These are phyloP conservation scores for Wickerhamomyces mucosus DNA, from an alignment of 805 yeast genomes.

Conservation along the genomic window DNA sequence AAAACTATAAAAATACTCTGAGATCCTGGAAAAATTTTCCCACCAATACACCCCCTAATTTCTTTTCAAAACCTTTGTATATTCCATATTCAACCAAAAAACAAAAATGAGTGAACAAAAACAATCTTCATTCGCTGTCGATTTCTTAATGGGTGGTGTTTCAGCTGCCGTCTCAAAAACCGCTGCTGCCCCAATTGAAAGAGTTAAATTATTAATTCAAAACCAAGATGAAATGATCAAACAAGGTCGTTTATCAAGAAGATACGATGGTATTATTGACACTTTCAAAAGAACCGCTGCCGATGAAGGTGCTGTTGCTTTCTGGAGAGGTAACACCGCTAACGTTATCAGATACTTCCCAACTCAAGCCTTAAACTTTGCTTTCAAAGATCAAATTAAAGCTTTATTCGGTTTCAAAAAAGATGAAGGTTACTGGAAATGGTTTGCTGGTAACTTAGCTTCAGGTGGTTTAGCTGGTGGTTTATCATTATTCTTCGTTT, in stretches of 20 bases:
- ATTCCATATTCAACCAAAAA: constrained; percentile 2
- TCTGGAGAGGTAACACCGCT: constrained; percentile 99
- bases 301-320: constrained; percentile 84
- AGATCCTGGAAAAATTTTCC: too few species aligned
- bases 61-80: too few species aligned
- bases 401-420: constrained; percentile 94
- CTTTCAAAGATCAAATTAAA: constrained; percentile 97
- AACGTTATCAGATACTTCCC: constrained; percentile 99
- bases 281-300: constrained; percentile 93
- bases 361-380: constrained; percentile 97
- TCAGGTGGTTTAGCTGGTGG: constrained; percentile 99
- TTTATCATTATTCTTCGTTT: constrained; percentile 83
- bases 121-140: constrained; percentile 43
- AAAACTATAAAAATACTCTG: too few species aligned
- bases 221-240: constrained; percentile 98
- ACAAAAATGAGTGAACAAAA: constrained; percentile 24
- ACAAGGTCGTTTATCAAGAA: constrained; percentile 86
- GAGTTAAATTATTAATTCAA: constrained; percentile 93
- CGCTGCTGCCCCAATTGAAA: constrained; percentile 96
- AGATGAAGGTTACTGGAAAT: constrained; percentile 83
- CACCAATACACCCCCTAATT: too few species aligned
- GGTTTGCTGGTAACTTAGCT: constrained; percentile 98
- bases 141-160: constrained; percentile 96
- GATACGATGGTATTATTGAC: constrained; percentile 85
- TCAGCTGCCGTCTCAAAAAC: constrained; percentile 98